phyloP scores from a whole-genome alignment of 805 yeast species.

The Tetrapisispora namnaoensis region DNA sequence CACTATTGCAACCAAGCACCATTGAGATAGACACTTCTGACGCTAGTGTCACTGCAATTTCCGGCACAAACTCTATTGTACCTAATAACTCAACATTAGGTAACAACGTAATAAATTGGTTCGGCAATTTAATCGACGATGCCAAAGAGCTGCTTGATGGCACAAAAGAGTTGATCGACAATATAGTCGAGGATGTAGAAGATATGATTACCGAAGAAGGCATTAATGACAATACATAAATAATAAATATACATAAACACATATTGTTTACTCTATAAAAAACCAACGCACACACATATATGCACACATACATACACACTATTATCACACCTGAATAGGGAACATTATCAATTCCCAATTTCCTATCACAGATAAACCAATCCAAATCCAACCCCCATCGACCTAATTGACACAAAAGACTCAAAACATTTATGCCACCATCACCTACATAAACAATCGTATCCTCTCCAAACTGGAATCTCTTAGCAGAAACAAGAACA shows the following conservation, averaged over 20 bases:
- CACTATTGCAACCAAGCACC: neutral
- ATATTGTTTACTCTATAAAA: neutral
- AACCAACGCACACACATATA: neutral
- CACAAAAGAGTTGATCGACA: conserved; percentile 16
- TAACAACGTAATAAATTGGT: conserved; percentile 4
- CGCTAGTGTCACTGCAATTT: too few species aligned
- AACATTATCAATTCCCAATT: too few species aligned
- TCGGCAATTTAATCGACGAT: conserved; percentile 10
- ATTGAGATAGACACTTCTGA: neutral
- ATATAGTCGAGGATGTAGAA: conserved; percentile 13
- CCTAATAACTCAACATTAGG: conserved; percentile 3
- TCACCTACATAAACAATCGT: too few species aligned
- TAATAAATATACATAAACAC: neutral
- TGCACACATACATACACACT: neutral
- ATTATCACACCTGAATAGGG: too few species aligned
- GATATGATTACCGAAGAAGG: neutral
- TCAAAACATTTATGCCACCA: too few species aligned
- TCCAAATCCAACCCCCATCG: too few species aligned
- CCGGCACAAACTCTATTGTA: neutral
- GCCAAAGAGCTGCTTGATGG: conserved; percentile 22
- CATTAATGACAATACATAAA: too few species aligned
- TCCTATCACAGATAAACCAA: too few species aligned
- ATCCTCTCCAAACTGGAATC: too few species aligned
- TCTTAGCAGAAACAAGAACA: too few species aligned
- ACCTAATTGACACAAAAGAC: too few species aligned